Evolutionary conservation across 169 alveolate species (phyloP), one percentile per base, ranked within the genome.

Genomic region (Cryptosporidium felis): DNA sequence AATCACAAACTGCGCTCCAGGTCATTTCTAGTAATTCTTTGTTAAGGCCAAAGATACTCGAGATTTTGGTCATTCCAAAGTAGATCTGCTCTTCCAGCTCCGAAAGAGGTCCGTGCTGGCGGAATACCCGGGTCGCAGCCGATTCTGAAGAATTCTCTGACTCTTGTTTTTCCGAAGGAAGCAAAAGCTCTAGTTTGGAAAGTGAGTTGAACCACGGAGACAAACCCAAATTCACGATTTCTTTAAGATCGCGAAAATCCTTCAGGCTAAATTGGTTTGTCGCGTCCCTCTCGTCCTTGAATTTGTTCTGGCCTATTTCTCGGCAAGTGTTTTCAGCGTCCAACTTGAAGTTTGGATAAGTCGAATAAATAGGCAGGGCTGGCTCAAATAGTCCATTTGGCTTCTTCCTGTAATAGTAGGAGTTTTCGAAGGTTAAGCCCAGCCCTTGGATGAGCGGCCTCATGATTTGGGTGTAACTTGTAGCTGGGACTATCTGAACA

Each of bases 191-290:
- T n/a, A 3, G 23, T 6, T 9, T 26, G n/a, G 14, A 8, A 56
- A 5, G 5, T 21, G 45, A 28, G 5, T 30, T 21, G 5, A 74
- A 36, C 85, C 85, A 74, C 4, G 4, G 5, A n/a, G 56, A 4
- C 23, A 74, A 32, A 8, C 85, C 85, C 23, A 32, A 49, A 38
- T 74, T 36, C 2, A 74, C 59, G 5, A 74, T 38, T 3, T 74
- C 58, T 12, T 23, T 34, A 34, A 74, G 67, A 12, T 56, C 3
- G n/a, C 56, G 23, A 34, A 74, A 53, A 18, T 74, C 46, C 2
- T 32, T 6, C 8, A 74, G 40, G 3, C 28, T 53, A 53, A 49
- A 49, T n/a, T n/a, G n/a, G n/a, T n/a, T n/a, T n/a, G n/a, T n/a
- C n/a, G n/a, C n/a, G n/a, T n/a, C n/a, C n/a, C n/a, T n/a, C n/a